Evolutionary conservation across 1,284 basidiomycete species (phyloP), one percentile per base, ranked within the genome.

Genomic region (Cryptococcus sp.): DNA sequence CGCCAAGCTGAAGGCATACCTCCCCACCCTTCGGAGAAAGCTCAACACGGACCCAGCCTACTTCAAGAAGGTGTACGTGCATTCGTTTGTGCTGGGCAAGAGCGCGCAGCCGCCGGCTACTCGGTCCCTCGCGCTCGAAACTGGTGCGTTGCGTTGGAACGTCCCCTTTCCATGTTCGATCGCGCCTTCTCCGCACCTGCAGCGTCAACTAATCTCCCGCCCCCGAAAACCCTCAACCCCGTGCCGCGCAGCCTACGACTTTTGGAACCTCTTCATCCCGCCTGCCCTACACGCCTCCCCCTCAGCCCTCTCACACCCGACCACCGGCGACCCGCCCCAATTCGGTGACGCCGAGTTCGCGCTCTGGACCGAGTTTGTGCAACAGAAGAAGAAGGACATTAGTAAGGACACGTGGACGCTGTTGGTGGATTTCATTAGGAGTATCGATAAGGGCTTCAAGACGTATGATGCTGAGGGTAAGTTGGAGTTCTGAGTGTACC

Each of bases 361-460:
- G 15, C 82, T 85, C 81, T 98, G 94, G 94, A 85, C 90, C 67
- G 86, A 88, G 39, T 98, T 88, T 73, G 80, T 78, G 42, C 80
- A 84, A 68, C 85, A 83, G 66, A 86, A 85, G 11, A 82, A 81
- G 11, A 90, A 89, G 73, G 91, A 91, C 4, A 82, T 98, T 38
- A 93, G 88, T 77, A 92, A 90, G 78, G 94, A 98, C 79, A 93
- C 91, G 2, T 98, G 94, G 94, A 80, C 82, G 51, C 88, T 95
- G 83, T 90, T 92, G 60, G 64, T 77, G 38, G 72, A 75, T 66
- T 76, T 76, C 56, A 80, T 93, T 43, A 84, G 87, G 62, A 84
- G 85, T 50, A 90, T 91, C 70, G 89, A 97, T 75, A 78, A 82
- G 23, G 82, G 83, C 53, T 94, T 95, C 74, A 79, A 82, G 75